A percentile compares a stretch with the other conserved stretches of the same genome.
Conservation (phyloP, 345 rosid genomes). For the Eucalyptus viminalis region DNA sequence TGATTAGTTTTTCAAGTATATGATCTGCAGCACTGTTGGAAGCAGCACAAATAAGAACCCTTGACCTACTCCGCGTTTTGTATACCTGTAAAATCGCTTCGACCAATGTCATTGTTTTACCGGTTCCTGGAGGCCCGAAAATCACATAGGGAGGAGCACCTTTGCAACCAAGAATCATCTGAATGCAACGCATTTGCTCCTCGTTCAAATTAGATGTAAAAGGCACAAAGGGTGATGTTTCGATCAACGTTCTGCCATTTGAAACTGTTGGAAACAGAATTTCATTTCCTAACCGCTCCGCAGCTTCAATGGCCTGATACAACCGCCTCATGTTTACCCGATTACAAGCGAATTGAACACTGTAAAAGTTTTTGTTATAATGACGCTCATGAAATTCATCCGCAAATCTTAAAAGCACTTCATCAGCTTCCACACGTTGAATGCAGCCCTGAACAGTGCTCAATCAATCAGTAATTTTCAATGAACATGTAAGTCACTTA, state of each 20-base stretch:
- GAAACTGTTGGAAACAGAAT: slow-evolving; percentile 33
- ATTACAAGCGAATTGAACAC: slow-evolving; percentile 23
- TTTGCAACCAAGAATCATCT: slow-evolving; percentile 38
- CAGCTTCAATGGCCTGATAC: slow-evolving; percentile 46
- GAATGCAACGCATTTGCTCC: slow-evolving; percentile 38
- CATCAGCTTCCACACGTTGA: slow-evolving; percentile 44
- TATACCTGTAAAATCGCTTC: slow-evolving; percentile 49
- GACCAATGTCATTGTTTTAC: slow-evolving; percentile 46
- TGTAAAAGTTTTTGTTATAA: slow-evolving; percentile 9
- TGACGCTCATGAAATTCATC: slow-evolving; percentile 13
- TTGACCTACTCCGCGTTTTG: neutral
- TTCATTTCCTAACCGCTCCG: slow-evolving; percentile 15
- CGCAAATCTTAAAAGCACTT: slow-evolving; percentile 30
- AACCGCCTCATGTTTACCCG: slow-evolving; percentile 33
- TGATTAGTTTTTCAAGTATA: slow-evolving; percentile 28
- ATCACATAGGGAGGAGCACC: slow-evolving; percentile 56
- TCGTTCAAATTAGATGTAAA: slow-evolving; percentile 19
- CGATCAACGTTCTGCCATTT: neutral
- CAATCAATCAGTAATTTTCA: neutral
- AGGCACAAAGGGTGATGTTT: slow-evolving; percentile 8
- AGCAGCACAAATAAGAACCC: slow-evolving; percentile 46
- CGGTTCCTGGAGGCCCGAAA: slow-evolving; percentile 66
- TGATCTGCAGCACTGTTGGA: slow-evolving; percentile 69
- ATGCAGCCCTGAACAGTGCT: slow-evolving; percentile 30
- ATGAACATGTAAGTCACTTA: neutral